Evolutionary conservation across 148 eudicot species (phyloP).

Genomic region (Rhododendron mucronatum): DNA sequence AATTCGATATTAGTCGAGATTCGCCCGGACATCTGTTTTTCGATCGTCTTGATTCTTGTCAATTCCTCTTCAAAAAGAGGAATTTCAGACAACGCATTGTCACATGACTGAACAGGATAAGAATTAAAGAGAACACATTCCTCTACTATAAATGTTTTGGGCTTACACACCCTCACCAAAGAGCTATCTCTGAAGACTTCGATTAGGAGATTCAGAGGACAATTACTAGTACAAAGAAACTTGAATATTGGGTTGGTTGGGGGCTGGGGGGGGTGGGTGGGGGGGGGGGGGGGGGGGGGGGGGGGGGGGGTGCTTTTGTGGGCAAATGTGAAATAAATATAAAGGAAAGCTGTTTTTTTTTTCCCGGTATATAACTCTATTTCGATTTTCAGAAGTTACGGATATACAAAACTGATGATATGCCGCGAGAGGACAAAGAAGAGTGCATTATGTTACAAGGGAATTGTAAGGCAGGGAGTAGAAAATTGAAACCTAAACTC

Average conservation of each 20-base stretch:
- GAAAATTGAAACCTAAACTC: neutral
- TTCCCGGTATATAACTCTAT: neutral
- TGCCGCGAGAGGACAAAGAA: neutral
- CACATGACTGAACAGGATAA: neutral
- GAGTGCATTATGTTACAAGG: neutral
- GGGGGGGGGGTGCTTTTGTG: too few species aligned
- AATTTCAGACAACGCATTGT: neutral
- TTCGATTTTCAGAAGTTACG: neutral
- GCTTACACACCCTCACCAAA: too few species aligned
- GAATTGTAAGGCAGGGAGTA: neutral
- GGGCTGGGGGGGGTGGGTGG: too few species aligned
- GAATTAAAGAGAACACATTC: neutral
- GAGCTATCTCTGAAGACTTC: neutral
- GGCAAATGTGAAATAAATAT: neutral
- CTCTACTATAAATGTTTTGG: neutral
- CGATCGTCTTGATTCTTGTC: neutral
- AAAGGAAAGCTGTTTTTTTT: neutral
- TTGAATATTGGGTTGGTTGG: too few species aligned
- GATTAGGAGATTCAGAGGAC: neutral
- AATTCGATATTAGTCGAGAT: neutral
- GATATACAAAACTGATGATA: conserved; percentile 1
- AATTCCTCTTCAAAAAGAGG: neutral
- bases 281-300: too few species aligned
- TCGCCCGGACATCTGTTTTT: neutral
- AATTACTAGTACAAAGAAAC: neutral